Evolutionary conservation across 164 flowering plant genomes (phyloP), one percentile per base, ranked within the genome.

Genomic region (Nymphaea thermarum): DNA sequence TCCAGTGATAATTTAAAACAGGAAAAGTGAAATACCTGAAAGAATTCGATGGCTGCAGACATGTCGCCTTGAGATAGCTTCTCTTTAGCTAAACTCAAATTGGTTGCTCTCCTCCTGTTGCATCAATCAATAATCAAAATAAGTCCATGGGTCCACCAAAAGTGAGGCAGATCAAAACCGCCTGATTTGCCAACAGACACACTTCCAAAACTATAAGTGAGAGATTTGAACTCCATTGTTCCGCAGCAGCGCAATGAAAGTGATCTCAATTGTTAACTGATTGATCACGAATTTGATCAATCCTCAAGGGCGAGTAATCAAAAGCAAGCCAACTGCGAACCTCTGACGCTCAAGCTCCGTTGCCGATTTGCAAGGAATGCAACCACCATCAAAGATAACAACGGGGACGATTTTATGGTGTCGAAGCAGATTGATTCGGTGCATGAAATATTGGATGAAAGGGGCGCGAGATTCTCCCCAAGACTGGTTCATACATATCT

Each of bases 351-450:
- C 89, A 3, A 77, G 71, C 75, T 85, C 87, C 0, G 90, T 87
- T 7, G 73, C 79, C 14, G 88, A 78, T 71, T 91, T 91, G 62
- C 88, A 85, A 0, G 96, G 93, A 15, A 82, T 71, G 62, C 72
- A 79, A 44, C 89, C 91, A 4, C 97, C 97, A 75, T 91, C 97
- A 66, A 91, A 84, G 43, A 91, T 95, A 68, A 91, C 91, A 15
- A 91, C 91, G 0, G 97, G 97, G n/a, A 71, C 83, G 36, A 91
- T 74, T 55, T 84, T 71, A 67, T 84, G 69, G 69, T 82, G 82
- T 3, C 84, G 88, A 64, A 91, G 90, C 72, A 91, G 77, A 79
- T 87, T 78, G 44, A 91, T 82, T 70, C 98, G 73, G 71, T 91
- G 92, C 93, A 91, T 91, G 73, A 85, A 91, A 71, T 87, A 91